phyloP scores from a whole-genome alignment of 1,139 yeast genomes.

The Meyerozyma athensensis region DNA sequence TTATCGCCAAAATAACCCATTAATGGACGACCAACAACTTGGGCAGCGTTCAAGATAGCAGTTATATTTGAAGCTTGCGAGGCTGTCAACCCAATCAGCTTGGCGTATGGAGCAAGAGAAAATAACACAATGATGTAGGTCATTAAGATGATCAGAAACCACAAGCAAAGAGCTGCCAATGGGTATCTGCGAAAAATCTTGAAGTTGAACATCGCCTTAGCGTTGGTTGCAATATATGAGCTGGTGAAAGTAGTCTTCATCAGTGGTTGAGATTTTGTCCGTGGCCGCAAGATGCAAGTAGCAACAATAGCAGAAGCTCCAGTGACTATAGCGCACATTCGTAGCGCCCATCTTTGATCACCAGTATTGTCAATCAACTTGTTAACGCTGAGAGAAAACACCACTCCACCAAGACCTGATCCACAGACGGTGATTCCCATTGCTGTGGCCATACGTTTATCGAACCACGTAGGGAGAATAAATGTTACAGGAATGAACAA shows the following conservation, averaged over 20 bases:
- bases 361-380: slow-evolving; percentile 47
- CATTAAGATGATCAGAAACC: slow-evolving; percentile 54
- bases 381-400: slow-evolving; percentile 47
- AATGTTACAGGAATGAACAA: slow-evolving; percentile 57
- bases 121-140: slow-evolving; percentile 60
- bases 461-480: slow-evolving; percentile 61
- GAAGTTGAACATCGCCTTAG: slow-evolving; percentile 24
- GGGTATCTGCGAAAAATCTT: slow-evolving; percentile 32
- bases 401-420: slow-evolving; percentile 63
- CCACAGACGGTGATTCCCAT: slow-evolving; percentile 60
- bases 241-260: slow-evolving; percentile 18
- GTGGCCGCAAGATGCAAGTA: slow-evolving; percentile 36
- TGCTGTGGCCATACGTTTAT: slow-evolving; percentile 51
- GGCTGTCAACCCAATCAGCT: slow-evolving; percentile 51
- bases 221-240: slow-evolving; percentile 16
- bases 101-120: slow-evolving; percentile 58
- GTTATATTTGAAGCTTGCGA: slow-evolving; percentile 57
- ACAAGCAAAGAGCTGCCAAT: slow-evolving; percentile 40
- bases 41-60: slow-evolving; percentile 60
- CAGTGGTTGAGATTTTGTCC: slow-evolving; percentile 33
- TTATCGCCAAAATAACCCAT: slow-evolving; percentile 57
- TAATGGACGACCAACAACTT: slow-evolving; percentile 60
- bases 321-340: slow-evolving; percentile 53
- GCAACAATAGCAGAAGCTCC: slow-evolving; percentile 33
- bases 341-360: slow-evolving; percentile 60